These are phyloP conservation scores for Umbelopsis isabellina DNA, from an alignment of 192 early-diverging fungal genomes.

Conservation along the genomic window DNA sequence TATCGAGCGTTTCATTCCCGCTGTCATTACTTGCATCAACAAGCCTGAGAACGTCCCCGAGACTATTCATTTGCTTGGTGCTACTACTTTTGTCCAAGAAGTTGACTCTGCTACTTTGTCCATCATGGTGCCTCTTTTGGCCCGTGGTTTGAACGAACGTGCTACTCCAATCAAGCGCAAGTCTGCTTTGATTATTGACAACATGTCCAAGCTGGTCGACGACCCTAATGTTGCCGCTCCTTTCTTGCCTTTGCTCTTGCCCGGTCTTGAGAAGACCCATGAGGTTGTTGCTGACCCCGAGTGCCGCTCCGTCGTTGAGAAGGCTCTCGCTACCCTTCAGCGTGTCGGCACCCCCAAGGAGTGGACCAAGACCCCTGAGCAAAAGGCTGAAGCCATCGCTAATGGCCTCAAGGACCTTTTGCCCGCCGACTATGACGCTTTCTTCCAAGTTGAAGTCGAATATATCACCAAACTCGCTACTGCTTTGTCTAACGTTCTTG, in stretches of 20 bases:
- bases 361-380: constrained; percentile 56
- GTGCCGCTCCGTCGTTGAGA: constrained; percentile 69
- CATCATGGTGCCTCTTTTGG: constrained; percentile 78
- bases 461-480: constrained; percentile 64
- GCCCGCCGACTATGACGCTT: constrained; percentile 53
- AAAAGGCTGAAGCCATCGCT: constrained; percentile 49
- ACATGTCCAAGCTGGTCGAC: constrained; percentile 90
- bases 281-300: constrained; percentile 81
- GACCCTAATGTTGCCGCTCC: constrained; percentile 78
- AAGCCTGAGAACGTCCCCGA: constrained; percentile 80
- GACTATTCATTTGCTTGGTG: constrained; percentile 69
- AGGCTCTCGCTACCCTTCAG: constrained; percentile 68
- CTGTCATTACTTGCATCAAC: constrained; percentile 75
- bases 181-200: constrained; percentile 83
- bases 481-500: constrained; percentile 62
- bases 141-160: constrained; percentile 73
- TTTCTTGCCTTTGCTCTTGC: constrained; percentile 79
- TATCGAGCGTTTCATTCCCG: constrained; percentile 75
- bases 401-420: constrained; percentile 55
- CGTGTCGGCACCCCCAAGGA: constrained; percentile 64
- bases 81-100: constrained; percentile 80
- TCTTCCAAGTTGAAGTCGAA: constrained; percentile 49
- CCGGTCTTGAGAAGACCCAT: constrained; percentile 75
- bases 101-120: constrained; percentile 77
- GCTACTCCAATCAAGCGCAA: constrained; percentile 73